A percentile compares a stretch with the other conserved stretches of the same genome.
These are phyloP conservation scores for Agastache rugosa DNA, from an alignment of 257 asterid genomes.

Conservation along the genomic window DNA sequence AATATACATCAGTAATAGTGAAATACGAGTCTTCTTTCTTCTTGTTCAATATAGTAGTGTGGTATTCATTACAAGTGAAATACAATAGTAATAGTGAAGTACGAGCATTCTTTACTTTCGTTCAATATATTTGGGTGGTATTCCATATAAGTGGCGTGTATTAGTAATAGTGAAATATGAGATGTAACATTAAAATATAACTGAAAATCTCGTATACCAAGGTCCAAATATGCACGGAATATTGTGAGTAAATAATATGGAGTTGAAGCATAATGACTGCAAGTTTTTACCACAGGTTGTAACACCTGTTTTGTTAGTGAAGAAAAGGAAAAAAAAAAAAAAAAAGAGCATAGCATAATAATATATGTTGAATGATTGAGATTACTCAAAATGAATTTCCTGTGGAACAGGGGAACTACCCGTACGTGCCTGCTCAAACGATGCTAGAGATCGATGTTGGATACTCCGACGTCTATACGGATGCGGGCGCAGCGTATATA, in stretches of 20 bases:
- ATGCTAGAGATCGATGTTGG: neutral
- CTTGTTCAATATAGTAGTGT: no score
- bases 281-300: no score
- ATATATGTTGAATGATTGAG: neutral
- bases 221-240: no score
- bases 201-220: no score
- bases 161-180: neutral
- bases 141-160: neutral
- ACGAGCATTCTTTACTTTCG: no score
- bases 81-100: neutral
- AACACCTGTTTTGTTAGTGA: no score
- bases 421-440: neutral
- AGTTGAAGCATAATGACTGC: no score
- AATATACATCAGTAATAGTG: no score
- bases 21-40: neutral
- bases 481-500: neutral
- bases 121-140: no score
- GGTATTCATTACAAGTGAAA: neutral
- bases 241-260: no score
- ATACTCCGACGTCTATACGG: neutral
- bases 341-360: neutral
- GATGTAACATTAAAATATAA: neutral
- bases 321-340: no score
- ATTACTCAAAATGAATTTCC: neutral
- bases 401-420: conserved; percentile 22